Conservation (phyloP, 139 green algal genomes). For the Coelastrella sp. region DNA sequence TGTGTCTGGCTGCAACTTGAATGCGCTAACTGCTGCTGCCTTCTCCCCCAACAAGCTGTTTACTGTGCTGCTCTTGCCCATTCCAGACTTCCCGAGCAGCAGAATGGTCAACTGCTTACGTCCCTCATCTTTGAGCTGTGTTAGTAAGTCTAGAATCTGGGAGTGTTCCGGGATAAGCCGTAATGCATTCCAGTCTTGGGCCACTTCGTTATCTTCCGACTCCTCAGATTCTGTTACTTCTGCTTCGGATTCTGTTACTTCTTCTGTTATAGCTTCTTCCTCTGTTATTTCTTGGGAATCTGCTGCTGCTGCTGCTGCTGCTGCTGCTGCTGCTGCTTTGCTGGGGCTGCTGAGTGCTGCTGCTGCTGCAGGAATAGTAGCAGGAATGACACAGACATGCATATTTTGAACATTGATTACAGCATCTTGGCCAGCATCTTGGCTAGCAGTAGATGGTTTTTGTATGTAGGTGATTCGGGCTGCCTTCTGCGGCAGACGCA, state of each 20-base stretch:
- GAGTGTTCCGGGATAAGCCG: not conserved
- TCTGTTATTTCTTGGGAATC: not conserved
- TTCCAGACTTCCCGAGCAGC: slow-evolving; percentile 64
- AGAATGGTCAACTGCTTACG: slow-evolving; percentile 66
- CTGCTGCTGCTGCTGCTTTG: not conserved
- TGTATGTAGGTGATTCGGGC: no score
- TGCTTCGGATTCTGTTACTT: not conserved
- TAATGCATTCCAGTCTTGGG: slow-evolving; percentile 60
- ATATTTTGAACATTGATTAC: no score
- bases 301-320: slow-evolving; percentile 11
- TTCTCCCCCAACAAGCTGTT: slow-evolving; percentile 76
- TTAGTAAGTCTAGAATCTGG: slow-evolving; percentile 50
- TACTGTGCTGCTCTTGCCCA: slow-evolving; percentile 72
- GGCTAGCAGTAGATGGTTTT: no score
- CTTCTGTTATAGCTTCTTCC: not conserved
- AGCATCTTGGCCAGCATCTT: no score
- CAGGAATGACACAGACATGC: not conserved
- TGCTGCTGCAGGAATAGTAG: not conserved
- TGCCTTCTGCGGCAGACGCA: no score
- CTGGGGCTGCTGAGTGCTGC: not conserved
- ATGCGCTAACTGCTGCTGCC: slow-evolving; percentile 69
- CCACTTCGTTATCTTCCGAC: slow-evolving; percentile 6
- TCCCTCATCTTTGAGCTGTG: slow-evolving; percentile 48
- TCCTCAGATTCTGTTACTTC: slow-evolving; percentile 32
- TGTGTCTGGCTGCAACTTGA: slow-evolving; percentile 72